phyloP scores from a whole-genome alignment of 306 rosid species.

The Malus domestica region DNA sequence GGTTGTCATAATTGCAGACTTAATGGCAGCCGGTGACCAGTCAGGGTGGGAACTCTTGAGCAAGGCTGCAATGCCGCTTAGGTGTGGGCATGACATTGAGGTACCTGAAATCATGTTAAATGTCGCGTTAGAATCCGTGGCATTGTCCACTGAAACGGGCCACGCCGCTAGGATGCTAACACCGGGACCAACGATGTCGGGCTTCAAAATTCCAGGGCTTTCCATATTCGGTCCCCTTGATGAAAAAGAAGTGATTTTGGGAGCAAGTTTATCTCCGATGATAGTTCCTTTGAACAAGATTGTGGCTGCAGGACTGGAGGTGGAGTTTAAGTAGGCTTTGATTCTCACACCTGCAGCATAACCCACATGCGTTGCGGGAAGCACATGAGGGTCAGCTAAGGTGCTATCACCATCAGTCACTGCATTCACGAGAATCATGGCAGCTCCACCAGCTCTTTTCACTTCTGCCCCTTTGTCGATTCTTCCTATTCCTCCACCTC shows the following conservation, averaged over 20 bases:
- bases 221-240: constrained; percentile 51
- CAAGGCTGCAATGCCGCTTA: constrained; percentile 50
- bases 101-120: constrained; percentile 32
- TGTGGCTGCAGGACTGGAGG: constrained; percentile 27
- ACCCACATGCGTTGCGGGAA: constrained; percentile 41
- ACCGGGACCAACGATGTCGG: constrained; percentile 56
- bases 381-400: constrained; percentile 22
- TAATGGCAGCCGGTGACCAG: constrained; percentile 61
- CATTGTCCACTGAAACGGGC: constrained; percentile 15
- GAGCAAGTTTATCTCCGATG: constrained; percentile 40
- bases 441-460: constrained; percentile 37
- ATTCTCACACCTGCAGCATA: constrained; percentile 26
- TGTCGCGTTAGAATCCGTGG: not conserved
- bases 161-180: constrained; percentile 56
- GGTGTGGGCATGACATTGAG: constrained; percentile 59
- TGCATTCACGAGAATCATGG: constrained; percentile 42
- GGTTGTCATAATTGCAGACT: constrained; percentile 35
- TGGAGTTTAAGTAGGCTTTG: constrained; percentile 33
- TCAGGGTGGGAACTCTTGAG: constrained; percentile 56
- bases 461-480: constrained; percentile 25
- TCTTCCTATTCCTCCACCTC: constrained; percentile 14
- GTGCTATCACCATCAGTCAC: constrained; percentile 13
- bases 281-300: constrained; percentile 40
- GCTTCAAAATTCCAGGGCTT: constrained; percentile 51
- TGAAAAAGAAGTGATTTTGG: constrained; percentile 32